Conservation (phyloP, 441 rosid genomes). For the Raphanus hybrid region DNA sequence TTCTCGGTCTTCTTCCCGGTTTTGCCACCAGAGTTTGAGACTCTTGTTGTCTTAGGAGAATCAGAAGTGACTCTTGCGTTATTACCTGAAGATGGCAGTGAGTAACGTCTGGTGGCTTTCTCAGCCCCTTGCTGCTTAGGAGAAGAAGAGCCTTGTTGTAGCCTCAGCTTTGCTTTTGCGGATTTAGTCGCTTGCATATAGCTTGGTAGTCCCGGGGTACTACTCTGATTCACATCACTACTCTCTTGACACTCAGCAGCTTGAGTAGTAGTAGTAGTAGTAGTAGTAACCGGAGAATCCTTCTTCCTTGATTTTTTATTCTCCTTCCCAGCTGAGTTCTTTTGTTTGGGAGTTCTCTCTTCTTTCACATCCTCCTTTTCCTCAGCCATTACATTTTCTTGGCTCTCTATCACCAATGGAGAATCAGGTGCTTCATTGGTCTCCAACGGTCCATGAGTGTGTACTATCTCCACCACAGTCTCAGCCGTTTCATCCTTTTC, state of each 20-base stretch:
- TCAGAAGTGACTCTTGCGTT: slow-evolving; percentile 67
- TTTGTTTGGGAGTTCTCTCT: slow-evolving; percentile 54
- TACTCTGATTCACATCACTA: slow-evolving; percentile 56
- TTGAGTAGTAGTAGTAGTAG: slow-evolving; percentile 41
- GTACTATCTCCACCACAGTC: slow-evolving; percentile 37
- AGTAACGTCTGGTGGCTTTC: slow-evolving; percentile 72
- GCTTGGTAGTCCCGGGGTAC: slow-evolving; percentile 69
- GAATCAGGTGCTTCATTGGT: slow-evolving; percentile 45
- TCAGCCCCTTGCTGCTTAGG: slow-evolving; percentile 64
- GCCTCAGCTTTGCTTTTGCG: slow-evolving; percentile 90
- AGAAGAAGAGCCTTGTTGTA: slow-evolving; percentile 68
- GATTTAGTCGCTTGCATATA: slow-evolving; percentile 95
- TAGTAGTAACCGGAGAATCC: slow-evolving; percentile 40
- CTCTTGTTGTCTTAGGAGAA: slow-evolving; percentile 78
- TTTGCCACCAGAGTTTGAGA: slow-evolving; percentile 56
- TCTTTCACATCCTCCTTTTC: slow-evolving; percentile 47
- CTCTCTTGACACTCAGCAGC: slow-evolving; percentile 61
- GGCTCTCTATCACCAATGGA: slow-evolving; percentile 24
- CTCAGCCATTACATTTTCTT: slow-evolving; percentile 47
- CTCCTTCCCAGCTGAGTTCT: slow-evolving; percentile 53
- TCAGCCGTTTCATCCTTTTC: slow-evolving; percentile 44
- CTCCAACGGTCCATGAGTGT: slow-evolving; percentile 44
- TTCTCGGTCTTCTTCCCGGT: too few species aligned
- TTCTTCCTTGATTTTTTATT: slow-evolving; percentile 58
- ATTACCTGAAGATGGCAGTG: slow-evolving; percentile 75